phyloP scores from a whole-genome alignment of 164 flowering plant species.

The Annona cherimola region DNA sequence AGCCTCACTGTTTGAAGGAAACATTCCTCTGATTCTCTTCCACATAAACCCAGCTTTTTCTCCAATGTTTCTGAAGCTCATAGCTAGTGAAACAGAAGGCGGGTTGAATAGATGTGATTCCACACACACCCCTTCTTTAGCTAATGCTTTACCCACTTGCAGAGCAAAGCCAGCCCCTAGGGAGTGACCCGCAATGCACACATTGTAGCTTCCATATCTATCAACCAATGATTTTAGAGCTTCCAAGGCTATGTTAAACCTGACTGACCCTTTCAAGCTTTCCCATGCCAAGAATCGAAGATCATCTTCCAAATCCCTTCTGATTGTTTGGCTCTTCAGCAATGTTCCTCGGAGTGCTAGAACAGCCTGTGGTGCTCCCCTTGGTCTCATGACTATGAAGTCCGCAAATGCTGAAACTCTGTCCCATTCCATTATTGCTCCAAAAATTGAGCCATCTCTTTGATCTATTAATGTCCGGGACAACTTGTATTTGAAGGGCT shows the following conservation, averaged over 20 bases:
- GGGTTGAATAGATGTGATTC: constrained; percentile 96
- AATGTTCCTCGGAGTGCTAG: constrained; percentile 84
- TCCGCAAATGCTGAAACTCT: constrained; percentile 71
- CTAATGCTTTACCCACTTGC: constrained; percentile 84
- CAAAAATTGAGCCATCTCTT: constrained; percentile 85
- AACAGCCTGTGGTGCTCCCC: constrained; percentile 90
- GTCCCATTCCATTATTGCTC: constrained; percentile 94
- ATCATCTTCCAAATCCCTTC: constrained; percentile 87
- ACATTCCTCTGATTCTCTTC: constrained; percentile 64
- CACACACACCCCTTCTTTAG: constrained; percentile 72
- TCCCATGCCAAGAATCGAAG: constrained; percentile 96
- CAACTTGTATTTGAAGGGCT: constrained; percentile 83
- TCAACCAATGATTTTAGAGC: constrained; percentile 39
- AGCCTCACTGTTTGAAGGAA: constrained; percentile 43
- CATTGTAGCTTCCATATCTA: constrained; percentile 65
- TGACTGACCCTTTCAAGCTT: constrained; percentile 77
- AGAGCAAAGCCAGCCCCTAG: constrained; percentile 95
- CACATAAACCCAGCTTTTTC: constrained; percentile 71
- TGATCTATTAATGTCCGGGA: constrained; percentile 55
- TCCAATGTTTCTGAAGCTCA: constrained; percentile 63
- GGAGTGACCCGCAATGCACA: constrained; percentile 86
- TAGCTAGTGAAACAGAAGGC: constrained; percentile 85
- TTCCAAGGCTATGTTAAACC: constrained; percentile 57
- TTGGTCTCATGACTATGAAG: constrained; percentile 68
- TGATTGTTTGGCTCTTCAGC: constrained; percentile 67